phyloP scores from a whole-genome alignment of 2,329 filamentous ascomycete genomes.

The Ilyonectria robusta region DNA sequence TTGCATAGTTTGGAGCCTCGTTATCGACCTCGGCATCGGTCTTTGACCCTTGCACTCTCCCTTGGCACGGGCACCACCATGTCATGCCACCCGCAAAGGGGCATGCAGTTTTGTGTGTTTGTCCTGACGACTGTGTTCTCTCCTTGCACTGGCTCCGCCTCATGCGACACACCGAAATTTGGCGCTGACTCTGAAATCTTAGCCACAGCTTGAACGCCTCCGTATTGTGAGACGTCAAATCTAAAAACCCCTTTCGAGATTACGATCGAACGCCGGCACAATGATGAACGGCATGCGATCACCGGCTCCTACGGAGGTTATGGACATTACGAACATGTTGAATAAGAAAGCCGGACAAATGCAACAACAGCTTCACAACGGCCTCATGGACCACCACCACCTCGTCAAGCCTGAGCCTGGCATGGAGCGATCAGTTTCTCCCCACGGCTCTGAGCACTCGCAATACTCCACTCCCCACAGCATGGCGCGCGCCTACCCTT shows the following conservation, averaged over 20 bases:
- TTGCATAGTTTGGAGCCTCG: background rate
- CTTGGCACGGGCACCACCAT: constrained; percentile 4
- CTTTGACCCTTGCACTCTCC: background rate
- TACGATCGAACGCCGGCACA: constrained; percentile 41
- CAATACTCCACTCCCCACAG: constrained; percentile 67
- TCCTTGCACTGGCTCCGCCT: constrained; percentile 8
- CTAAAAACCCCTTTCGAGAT: constrained; percentile 38
- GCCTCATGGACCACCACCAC: constrained; percentile 51
- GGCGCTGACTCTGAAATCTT: constrained; percentile 39
- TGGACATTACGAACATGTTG: constrained; percentile 68
- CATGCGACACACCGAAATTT: constrained; percentile 21
- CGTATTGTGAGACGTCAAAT: constrained; percentile 44
- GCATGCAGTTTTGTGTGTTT: background rate
- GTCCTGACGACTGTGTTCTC: background rate
- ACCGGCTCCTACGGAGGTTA: constrained; percentile 63
- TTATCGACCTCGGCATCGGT: background rate
- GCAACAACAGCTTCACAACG: constrained; percentile 53
- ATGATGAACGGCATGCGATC: constrained; percentile 58
- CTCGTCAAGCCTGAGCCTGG: constrained; percentile 55
- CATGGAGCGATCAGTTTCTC: constrained; percentile 70
- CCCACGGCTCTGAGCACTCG: constrained; percentile 72
- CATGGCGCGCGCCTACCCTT: constrained; percentile 66
- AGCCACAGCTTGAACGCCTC: constrained; percentile 45
- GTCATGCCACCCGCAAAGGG: constrained; percentile 17
- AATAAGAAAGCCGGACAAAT: constrained; percentile 62